Percentiles rank a stretch among this genome's conserved stretches.
phyloP scores from a whole-genome alignment of 148 eudicot species.

The Mesembryanthemum crystallinum region DNA sequence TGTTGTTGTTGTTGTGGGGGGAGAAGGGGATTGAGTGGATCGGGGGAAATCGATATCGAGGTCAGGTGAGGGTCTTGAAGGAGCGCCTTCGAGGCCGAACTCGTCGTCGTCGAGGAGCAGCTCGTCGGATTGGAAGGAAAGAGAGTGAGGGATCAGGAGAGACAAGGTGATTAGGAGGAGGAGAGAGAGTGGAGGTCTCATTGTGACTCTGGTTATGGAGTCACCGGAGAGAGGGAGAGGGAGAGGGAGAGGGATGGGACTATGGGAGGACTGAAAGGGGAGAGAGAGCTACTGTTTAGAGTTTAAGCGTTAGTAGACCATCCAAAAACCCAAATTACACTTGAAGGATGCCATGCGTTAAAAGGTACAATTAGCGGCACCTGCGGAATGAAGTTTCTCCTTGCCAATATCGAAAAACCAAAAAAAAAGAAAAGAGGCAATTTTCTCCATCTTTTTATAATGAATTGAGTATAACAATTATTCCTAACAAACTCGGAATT shows the following conservation, averaged over 20 bases:
- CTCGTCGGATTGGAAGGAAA: conserved; percentile 78
- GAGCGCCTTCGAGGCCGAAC: conserved; percentile 68
- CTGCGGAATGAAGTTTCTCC: too few species aligned
- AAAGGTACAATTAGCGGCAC: too few species aligned
- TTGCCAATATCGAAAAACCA: too few species aligned
- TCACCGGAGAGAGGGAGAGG: neutral
- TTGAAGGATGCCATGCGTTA: too few species aligned
- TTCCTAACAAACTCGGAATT: too few species aligned
- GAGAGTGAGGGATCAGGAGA: conserved; percentile 26
- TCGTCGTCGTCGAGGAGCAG: conserved; percentile 72
- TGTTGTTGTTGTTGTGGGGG: neutral
- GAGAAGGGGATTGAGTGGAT: conserved; percentile 1
- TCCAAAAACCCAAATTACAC: too few species aligned
- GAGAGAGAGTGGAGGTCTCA: conserved; percentile 15
- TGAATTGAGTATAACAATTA: too few species aligned
- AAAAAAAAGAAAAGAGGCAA: too few species aligned
- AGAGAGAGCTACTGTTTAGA: too few species aligned
- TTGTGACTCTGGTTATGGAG: conserved; percentile 1
- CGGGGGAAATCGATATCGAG: neutral
- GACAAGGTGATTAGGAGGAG: conserved; percentile 12
- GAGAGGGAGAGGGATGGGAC: neutral
- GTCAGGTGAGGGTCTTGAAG: conserved; percentile 23
- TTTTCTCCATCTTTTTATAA: too few species aligned
- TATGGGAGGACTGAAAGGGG: too few species aligned
- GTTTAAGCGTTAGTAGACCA: too few species aligned